Evolutionary conservation across 73 alveolate species (phyloP).

Genomic region (Symbiodinium pilosum): DNA sequence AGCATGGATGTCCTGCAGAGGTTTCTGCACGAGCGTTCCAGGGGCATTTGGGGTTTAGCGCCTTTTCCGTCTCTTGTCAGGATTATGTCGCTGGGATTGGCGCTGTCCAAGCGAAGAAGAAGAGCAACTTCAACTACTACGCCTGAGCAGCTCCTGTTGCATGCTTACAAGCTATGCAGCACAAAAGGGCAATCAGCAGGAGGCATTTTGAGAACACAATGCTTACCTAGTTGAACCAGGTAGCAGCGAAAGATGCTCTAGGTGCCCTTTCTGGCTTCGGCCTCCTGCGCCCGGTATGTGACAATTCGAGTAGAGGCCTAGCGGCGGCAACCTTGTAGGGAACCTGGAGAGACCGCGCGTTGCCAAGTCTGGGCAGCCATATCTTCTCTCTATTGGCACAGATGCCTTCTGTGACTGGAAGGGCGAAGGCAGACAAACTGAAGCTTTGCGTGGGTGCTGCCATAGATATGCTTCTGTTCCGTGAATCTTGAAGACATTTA

Average conservation of each 20-base stretch:
- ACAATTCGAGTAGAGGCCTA: background rate
- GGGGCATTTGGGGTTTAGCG: background rate
- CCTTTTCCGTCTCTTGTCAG: background rate
- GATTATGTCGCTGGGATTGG: slow-evolving; percentile 87
- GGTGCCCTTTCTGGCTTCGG: background rate
- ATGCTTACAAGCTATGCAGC: background rate
- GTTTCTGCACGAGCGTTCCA: too few species aligned
- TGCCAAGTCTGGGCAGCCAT: background rate
- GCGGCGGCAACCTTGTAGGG: slow-evolving; percentile 12
- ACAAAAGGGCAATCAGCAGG: background rate
- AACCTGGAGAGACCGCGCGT: background rate
- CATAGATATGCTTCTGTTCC: too few species aligned
- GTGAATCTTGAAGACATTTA: too few species aligned
- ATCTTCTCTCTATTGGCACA: slow-evolving; percentile 1
- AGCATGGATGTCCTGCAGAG: too few species aligned
- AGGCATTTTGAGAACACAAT: background rate
- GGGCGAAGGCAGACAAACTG: background rate
- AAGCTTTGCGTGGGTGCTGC: too few species aligned
- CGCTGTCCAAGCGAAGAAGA: slow-evolving; percentile 94
- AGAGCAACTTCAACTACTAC: slow-evolving; percentile 91
- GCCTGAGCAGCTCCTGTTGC: slow-evolving; percentile 24
- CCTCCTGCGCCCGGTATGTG: background rate
- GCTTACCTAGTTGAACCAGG: background rate
- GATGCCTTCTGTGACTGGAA: slow-evolving; percentile 10
- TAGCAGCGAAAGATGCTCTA: too few species aligned